These are phyloP conservation scores for Thielaviopsis euricoi DNA, from an alignment of 2,329 filamentous ascomycete species.

Conservation along the genomic window DNA sequence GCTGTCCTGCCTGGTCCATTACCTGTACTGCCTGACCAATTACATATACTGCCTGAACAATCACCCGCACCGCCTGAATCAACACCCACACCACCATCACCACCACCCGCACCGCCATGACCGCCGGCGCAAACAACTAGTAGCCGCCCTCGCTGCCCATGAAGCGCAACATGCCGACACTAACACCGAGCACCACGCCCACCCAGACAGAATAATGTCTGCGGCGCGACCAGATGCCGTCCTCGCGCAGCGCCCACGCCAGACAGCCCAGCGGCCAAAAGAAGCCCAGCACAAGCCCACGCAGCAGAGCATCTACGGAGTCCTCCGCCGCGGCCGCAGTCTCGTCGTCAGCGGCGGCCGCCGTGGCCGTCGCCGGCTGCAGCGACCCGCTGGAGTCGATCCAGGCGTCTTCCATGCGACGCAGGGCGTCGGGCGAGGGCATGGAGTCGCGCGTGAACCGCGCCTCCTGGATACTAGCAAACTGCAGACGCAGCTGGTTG, in stretches of 20 bases:
- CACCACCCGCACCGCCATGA: too few relatives aligned
- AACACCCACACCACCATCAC: too few relatives aligned
- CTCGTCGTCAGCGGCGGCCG: conserved; percentile 17
- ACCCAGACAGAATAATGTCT: conserved; percentile 42
- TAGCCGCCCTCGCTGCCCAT: conserved; percentile 9
- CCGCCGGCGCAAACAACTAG: too few relatives aligned
- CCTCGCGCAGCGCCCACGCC: conserved; percentile 71
- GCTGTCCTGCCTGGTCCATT: too few relatives aligned
- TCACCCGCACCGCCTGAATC: too few relatives aligned
- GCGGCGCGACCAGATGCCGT: conserved; percentile 70
- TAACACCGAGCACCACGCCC: conserved; percentile 70
- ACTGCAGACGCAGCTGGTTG: conserved; percentile 70
- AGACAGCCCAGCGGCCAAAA: conserved; percentile 83
- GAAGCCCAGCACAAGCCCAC: conserved; percentile 81
- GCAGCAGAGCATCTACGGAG: conserved; percentile 69
- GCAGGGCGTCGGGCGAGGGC: conserved; percentile 61
- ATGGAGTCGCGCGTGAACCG: conserved; percentile 79
- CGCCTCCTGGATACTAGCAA: conserved; percentile 66
- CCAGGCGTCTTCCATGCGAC: conserved; percentile 76
- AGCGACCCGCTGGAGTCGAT: conserved; percentile 49
- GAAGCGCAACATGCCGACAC: conserved; percentile 37
- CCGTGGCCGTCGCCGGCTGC: conserved; percentile 18
- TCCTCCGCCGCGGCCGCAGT: conserved; percentile 28
- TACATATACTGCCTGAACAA: too few relatives aligned
- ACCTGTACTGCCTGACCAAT: too few relatives aligned